Evolutionary conservation across 441 rosid species (phyloP), one percentile per base, ranked within the genome.

Genomic region (Lepidium campestre): DNA sequence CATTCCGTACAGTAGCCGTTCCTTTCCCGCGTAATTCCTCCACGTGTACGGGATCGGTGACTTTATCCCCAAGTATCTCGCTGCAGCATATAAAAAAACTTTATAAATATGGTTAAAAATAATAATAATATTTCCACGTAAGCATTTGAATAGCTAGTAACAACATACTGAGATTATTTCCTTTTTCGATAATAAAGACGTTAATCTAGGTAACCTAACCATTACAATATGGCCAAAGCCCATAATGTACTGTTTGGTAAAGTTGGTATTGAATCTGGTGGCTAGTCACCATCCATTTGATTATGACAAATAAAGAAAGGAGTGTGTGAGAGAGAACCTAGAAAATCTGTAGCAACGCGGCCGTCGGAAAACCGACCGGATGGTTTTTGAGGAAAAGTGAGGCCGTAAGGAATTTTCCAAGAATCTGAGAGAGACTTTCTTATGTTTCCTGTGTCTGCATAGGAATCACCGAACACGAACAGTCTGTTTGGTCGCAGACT

Each of bases 311-410:
- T 10, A 7, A 36, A 0, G 37, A 48, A 18, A 22, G n/a, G n/a
- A 13, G 64, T 32, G 72, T 20, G 19, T 0, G 34, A 55, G 57
- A 62, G 70, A 39, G 35, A 19, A 88, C 96, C 96, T 10, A 90
- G 57, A 56, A 75, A 86, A 75, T 90, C 93, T 0, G 96, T 88
- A 68, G 83, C 70, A 66, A 88, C 78, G 15, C 83, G 86, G 19
- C 97, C 97, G 18, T 90, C 90, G 2, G 93, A 90, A 79, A 86
- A 90, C 39, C 96, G 88, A 29, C 97, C 96, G 32, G 86, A 50
- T 0, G 97, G 97, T 63, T 79, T 75, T 1, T 85, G 78, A 0
- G 96, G 97, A 48, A 79, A 91, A 55, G 84, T 81, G 66, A 72
- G 18, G 10, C 96, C 96, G 23, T 88, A 88, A 1, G 96, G 97